Base-by-base conservation (phyloP, 169 alveolate genomes). In the Plasmodium inui region DNA sequence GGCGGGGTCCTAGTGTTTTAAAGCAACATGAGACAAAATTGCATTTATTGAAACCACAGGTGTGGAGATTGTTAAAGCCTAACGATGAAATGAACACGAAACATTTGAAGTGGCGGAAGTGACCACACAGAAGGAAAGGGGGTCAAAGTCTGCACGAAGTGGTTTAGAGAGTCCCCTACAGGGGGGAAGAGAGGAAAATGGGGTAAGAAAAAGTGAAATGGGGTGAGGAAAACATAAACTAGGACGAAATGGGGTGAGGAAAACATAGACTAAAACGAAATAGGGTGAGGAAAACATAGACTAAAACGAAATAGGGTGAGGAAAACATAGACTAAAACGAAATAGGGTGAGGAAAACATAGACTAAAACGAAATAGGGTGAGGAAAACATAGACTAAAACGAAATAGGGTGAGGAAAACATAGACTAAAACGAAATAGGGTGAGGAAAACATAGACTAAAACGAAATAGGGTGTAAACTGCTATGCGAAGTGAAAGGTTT, bases 21-120 rank as follows among this genome's bases (percentile, higher is more conserved):
- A 76, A 19, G 74, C 81, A 90, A 26, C 55, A 90, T 81, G 95
- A 90, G 37, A 90, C 82, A 44, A 90, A 90, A 46, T 50, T 94
- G 12, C 97, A 96, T 82, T 93, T 96, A 37, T 70, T 96, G 26
- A 83, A 94, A 55, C 97, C 97, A 12, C 97, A 97, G 79, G 96
- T 96, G 46, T 97, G 98, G 98, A 76, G 98, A 37, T 83, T 97
- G 30, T 74, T 97, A 61, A 97, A 95, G 79, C 98, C 98, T 6
- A 98, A 98, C 3, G 96, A 81, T 71, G 98, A 97, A 73, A 44
- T 85, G n/a, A 92, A 94, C 61, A 97, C 98, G 44, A 96, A 95
- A 67, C 98, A 97, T 81, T 91, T 97, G 79, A 91, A 92, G 71
- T 97, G 98, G 98, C 82, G 98, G 44, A 93, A 85, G 39, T 92